These are phyloP conservation scores for Claviceps pazoutovae DNA, from an alignment of 2,329 filamentous ascomycete species.

Conservation along the genomic window DNA sequence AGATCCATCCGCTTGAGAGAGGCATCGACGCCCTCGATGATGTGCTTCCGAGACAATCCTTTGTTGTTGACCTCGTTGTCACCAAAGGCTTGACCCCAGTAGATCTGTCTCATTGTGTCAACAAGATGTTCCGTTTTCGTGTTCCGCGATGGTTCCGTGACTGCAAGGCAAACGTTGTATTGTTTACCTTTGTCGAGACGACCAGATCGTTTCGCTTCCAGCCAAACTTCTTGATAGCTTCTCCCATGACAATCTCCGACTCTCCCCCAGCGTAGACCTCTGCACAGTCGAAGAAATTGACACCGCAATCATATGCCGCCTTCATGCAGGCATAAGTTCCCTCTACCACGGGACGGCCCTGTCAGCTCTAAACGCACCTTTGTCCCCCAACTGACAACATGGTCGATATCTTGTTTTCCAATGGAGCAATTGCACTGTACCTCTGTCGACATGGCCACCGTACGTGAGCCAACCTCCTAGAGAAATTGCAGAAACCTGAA, in stretches of 20 bases:
- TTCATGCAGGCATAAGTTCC: constrained; percentile 45
- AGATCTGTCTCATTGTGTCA: constrained; percentile 30
- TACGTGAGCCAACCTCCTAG: constrained; percentile 63
- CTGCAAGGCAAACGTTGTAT: too few relatives aligned
- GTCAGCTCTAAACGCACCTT: background rate
- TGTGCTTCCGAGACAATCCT: constrained; percentile 54
- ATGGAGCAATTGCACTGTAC: constrained; percentile 38
- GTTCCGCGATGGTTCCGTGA: too few relatives aligned
- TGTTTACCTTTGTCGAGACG: constrained; percentile 41
- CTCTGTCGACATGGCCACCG: constrained; percentile 56
- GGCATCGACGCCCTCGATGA: constrained; percentile 50
- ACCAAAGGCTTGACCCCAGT: constrained; percentile 48
- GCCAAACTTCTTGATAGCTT: constrained; percentile 43
- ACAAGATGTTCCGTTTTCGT: background rate
- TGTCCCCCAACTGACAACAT: background rate
- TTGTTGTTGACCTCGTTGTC: constrained; percentile 51
- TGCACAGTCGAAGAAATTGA: constrained; percentile 51
- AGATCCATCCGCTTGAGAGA: constrained; percentile 43
- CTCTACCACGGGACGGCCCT: constrained; percentile 10
- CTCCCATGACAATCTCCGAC: constrained; percentile 49
- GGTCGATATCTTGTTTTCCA: background rate
- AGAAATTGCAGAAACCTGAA: constrained; percentile 61
- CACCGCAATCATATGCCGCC: constrained; percentile 42
- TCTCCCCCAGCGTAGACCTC: constrained; percentile 44
- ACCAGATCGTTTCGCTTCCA: constrained; percentile 50